Conservation (phyloP, 495 filamentous ascomycete genomes). For the Neurospora sp. region DNA sequence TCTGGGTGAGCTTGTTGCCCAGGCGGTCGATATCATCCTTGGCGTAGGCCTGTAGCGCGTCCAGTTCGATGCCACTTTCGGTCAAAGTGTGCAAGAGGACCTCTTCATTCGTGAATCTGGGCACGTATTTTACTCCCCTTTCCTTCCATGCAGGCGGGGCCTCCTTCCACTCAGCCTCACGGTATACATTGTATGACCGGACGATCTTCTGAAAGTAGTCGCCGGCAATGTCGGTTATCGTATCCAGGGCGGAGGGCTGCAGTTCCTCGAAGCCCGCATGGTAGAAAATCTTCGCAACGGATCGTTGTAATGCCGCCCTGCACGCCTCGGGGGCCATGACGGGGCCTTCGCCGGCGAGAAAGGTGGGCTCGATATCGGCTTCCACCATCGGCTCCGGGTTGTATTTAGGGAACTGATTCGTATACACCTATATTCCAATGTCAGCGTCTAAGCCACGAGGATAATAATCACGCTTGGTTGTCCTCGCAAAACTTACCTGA, state of each 20-base stretch:
- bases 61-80: slow-evolving; percentile 72
- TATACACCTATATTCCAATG: slow-evolving; percentile 60
- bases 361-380: slow-evolving; percentile 71
- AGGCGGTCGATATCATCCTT: slow-evolving; percentile 91
- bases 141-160: slow-evolving; percentile 30
- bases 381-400: slow-evolving; percentile 86
- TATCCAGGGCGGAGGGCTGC: slow-evolving; percentile 86
- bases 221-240: slow-evolving; percentile 78
- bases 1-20: slow-evolving; percentile 65
- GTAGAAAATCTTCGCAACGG: slow-evolving; percentile 89
- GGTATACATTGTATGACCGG: slow-evolving; percentile 67
- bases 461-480: neutral
- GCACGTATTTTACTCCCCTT: slow-evolving; percentile 44
- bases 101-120: slow-evolving; percentile 68
- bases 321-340: slow-evolving; percentile 73
- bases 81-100: slow-evolving; percentile 75
- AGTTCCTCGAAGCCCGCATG: slow-evolving; percentile 97
- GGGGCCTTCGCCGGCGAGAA: slow-evolving; percentile 77
- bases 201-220: slow-evolving; percentile 84
- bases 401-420: slow-evolving; percentile 97
- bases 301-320: slow-evolving; percentile 75
- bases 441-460: slow-evolving; percentile 4
- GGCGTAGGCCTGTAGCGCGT: slow-evolving; percentile 75
- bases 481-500: slow-evolving; percentile 50
- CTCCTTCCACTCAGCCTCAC: slow-evolving; percentile 62